Percentiles rank a stretch among this genome's conserved stretches.
phyloP scores from a whole-genome alignment of 1,139 yeast genomes.

The Protomyces inundatus region DNA sequence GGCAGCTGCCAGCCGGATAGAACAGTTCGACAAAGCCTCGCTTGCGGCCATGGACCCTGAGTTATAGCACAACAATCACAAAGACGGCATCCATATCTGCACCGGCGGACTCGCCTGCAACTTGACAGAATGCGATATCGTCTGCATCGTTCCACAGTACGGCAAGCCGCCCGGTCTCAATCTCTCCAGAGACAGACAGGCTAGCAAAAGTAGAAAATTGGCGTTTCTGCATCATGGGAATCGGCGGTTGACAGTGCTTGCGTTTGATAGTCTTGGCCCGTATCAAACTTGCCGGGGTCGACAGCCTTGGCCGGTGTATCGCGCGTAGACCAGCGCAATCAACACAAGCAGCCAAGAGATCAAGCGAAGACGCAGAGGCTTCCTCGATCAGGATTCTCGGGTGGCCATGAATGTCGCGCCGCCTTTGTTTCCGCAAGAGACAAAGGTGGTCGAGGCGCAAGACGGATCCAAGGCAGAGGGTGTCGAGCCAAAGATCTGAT shows the following conservation, averaged over 20 bases:
- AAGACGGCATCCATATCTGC: conserved; percentile 52
- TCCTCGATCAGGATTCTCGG: conserved; percentile 27
- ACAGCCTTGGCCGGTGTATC: conserved; percentile 54
- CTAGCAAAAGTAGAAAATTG: conserved; percentile 70
- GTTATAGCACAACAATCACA: conserved; percentile 48
- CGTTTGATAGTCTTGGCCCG: too few relatives aligned
- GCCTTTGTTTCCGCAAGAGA: neutral
- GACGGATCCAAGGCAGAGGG: conserved; percentile 23
- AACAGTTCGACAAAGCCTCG: conserved; percentile 24
- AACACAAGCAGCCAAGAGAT: conserved; percentile 46
- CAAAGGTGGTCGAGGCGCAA: conserved; percentile 14
- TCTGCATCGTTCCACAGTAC: conserved; percentile 78
- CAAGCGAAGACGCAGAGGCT: conserved; percentile 29
- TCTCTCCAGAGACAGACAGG: conserved; percentile 58
- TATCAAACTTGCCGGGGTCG: conserved; percentile 58
- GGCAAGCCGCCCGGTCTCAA: conserved; percentile 81
- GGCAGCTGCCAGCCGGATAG: conserved; percentile 9
- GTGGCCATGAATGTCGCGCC: conserved; percentile 28
- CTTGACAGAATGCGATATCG: conserved; percentile 66
- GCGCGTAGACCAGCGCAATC: conserved; percentile 66
- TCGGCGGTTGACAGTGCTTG: conserved; percentile 71
- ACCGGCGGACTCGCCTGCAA: conserved; percentile 68
- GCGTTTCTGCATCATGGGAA: conserved; percentile 80
- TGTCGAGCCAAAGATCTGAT: conserved; percentile 33
- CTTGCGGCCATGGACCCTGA: conserved; percentile 22